Base-by-base conservation (phyloP, 2,329 filamentous ascomycete genomes). In the Myrmaecium sp. region DNA sequence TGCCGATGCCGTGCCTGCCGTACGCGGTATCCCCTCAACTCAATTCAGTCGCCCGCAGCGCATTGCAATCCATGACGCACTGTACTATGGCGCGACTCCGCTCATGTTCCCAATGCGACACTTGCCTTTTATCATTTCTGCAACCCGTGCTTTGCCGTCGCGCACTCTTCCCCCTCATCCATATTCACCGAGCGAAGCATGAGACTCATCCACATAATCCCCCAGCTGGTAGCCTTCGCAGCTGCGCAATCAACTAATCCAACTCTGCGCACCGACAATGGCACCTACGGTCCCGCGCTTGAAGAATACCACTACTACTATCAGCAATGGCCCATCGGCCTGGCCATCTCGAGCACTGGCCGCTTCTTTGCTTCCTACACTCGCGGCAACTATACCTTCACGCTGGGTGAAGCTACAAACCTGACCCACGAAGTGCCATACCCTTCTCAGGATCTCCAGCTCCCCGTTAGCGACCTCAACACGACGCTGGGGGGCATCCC, bases 331-430 rank as follows among this genome's bases (percentile, higher is more conserved):
- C 57, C 43, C 6, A 57, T 55, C 15, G 50, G 60, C 5, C 58
- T 64, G 25, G 55, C 62, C 7, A 57, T 64, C 7, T 64, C 62
- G 3, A 49, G 49, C 1, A 54, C 46, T 2, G 60, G 61, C 4
- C 52, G 60, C 19, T 56, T 54, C 33, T 65, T 66, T 34, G 58
- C 55, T 13, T 60, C 58, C 32, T 64, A 62, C 36, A 61, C 58
- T 3, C 52, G 59, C 5, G 59, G 58, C 8, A 39, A 41, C 14
- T 58, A 61, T 33, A 35, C 41, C 6, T 64, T 58, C 36, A 64
- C 58, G 1, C 46, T 64, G 3, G 58, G 58, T 5, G 57, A 59
- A 24, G 49, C 58, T 7, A 42, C 55, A 13, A 62, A 62, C 37
- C 41, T 53, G 31, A 62, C 58, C 1, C 53, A 56, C 3, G 60